Conservation (phyloP, 495 filamentous ascomycete genomes). For the Acidomyces sp. region DNA sequence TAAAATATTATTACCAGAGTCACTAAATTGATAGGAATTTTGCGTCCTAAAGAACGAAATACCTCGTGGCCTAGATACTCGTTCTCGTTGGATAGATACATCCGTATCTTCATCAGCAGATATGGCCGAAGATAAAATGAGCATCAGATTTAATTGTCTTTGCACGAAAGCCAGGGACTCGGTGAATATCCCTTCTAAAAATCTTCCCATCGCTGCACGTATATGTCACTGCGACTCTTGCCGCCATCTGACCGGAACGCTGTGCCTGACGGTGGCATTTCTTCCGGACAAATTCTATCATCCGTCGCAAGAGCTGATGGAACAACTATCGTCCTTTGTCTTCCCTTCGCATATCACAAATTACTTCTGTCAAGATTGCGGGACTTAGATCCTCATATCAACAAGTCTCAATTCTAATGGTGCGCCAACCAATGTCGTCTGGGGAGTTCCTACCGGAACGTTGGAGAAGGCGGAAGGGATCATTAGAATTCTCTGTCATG, state of each 20-base stretch:
- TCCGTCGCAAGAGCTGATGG: constrained; percentile 13
- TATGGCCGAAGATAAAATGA: constrained; percentile 11
- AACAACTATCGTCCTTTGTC: constrained; percentile 1
- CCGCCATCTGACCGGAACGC: constrained; percentile 44
- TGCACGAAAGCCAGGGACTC: constrained; percentile 39
- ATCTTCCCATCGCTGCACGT: constrained; percentile 25
- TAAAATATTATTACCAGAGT: no score
- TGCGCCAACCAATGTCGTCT: no score
- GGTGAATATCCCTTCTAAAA: constrained; percentile 28
- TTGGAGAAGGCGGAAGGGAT: constrained; percentile 28
- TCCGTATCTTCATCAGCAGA: no score
- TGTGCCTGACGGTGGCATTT: constrained; percentile 41
- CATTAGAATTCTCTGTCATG: constrained; percentile 36
- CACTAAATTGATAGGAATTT: no score
- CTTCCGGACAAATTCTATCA: constrained; percentile 16
- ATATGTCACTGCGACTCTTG: constrained; percentile 57
- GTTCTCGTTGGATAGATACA: no score
- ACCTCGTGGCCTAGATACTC: no score
- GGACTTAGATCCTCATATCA: constrained; percentile 52
- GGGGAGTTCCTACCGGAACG: constrained; percentile 34
- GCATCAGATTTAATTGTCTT: constrained; percentile 37
- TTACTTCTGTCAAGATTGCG: constrained; percentile 59
- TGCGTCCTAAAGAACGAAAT: no score
- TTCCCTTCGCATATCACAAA: constrained; percentile 36
- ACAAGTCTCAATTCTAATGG: no score